Percentiles rank a stretch among this genome's conserved stretches.
Conservation (phyloP, 1,284 basidiomycete species). For the Naganishia sp. region DNA sequence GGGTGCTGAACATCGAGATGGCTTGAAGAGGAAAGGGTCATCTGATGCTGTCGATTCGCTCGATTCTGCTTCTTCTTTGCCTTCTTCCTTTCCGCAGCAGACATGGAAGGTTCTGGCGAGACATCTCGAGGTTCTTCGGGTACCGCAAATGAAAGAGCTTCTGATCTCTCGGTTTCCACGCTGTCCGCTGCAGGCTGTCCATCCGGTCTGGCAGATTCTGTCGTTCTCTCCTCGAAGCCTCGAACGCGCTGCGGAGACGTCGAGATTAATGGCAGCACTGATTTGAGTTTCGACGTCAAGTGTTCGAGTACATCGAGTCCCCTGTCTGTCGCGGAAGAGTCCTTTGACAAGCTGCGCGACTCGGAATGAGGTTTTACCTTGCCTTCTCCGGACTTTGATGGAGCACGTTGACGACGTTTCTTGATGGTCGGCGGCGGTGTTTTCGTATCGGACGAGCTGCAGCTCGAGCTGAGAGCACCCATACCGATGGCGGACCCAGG, state of each 20-base stretch:
- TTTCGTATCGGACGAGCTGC: background rate
- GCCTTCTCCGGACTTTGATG: conserved; percentile 7
- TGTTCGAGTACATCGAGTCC: background rate
- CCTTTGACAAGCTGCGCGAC: too few species aligned
- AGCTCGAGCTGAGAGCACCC: conserved; percentile 1
- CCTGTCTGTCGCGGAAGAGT: background rate
- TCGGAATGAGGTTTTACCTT: background rate
- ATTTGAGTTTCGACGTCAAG: conserved; percentile 13
- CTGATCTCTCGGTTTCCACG: too few species aligned
- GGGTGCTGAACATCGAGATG: conserved; percentile 5
- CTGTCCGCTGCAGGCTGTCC: too few species aligned
- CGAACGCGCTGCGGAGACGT: background rate
- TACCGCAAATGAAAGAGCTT: too few species aligned
- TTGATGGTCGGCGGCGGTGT: background rate
- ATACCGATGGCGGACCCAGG: background rate
- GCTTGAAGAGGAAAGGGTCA: background rate
- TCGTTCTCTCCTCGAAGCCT: background rate
- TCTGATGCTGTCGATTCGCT: conserved; percentile 11
- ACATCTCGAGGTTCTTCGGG: background rate
- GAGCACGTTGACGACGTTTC: conserved; percentile 12
- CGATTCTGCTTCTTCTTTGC: conserved; percentile 15
- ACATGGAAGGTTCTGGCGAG: background rate
- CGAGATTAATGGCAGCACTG: conserved; percentile 3
- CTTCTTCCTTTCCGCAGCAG: conserved; percentile 23
- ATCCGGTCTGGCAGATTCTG: too few species aligned